phyloP scores from a whole-genome alignment of 495 filamentous ascomycete genomes.

The Acidomyces sp. region DNA sequence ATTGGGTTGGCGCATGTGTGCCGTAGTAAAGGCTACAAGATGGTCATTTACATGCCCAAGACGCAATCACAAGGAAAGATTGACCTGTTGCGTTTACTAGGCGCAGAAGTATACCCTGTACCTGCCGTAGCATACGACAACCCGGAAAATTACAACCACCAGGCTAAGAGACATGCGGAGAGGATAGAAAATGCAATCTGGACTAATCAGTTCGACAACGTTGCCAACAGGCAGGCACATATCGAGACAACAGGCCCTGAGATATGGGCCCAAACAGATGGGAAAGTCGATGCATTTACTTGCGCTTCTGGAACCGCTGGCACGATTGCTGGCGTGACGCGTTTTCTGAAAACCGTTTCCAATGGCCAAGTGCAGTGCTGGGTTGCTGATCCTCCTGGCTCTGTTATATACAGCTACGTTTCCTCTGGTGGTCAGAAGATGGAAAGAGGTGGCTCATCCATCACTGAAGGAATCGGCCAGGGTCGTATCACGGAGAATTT shows the following conservation, averaged over 20 bases:
- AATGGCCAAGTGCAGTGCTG: slow-evolving; percentile 73
- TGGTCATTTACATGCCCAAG: slow-evolving; percentile 99
- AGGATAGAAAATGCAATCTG: slow-evolving; percentile 78
- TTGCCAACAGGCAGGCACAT: slow-evolving; percentile 83
- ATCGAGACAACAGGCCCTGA: slow-evolving; percentile 95
- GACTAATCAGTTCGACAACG: slow-evolving; percentile 99
- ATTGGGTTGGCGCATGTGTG: slow-evolving; percentile 97
- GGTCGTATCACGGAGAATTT: slow-evolving; percentile 94
- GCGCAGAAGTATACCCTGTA: slow-evolving; percentile 96
- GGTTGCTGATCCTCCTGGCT: slow-evolving; percentile 87
- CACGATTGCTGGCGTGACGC: slow-evolving; percentile 77
- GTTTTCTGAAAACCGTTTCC: slow-evolving; percentile 76
- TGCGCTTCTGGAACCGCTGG: slow-evolving; percentile 90
- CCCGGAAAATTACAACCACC: slow-evolving; percentile 94
- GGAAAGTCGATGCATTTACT: slow-evolving; percentile 84
- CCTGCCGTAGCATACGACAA: slow-evolving; percentile 94
- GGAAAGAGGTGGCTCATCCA: slow-evolving; percentile 75
- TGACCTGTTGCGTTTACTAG: slow-evolving; percentile 78
- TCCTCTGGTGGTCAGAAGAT: slow-evolving; percentile 65
- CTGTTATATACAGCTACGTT: slow-evolving; percentile 85
- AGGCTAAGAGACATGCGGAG: slow-evolving; percentile 80
- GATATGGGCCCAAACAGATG: slow-evolving; percentile 87
- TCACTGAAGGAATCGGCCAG: slow-evolving; percentile 96
- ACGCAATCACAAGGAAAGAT: slow-evolving; percentile 97
- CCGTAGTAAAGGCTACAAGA: slow-evolving; percentile 78